Base-by-base conservation (phyloP, 2,329 filamentous ascomycete species). In the Arthrobotrys pseudoclavata region DNA sequence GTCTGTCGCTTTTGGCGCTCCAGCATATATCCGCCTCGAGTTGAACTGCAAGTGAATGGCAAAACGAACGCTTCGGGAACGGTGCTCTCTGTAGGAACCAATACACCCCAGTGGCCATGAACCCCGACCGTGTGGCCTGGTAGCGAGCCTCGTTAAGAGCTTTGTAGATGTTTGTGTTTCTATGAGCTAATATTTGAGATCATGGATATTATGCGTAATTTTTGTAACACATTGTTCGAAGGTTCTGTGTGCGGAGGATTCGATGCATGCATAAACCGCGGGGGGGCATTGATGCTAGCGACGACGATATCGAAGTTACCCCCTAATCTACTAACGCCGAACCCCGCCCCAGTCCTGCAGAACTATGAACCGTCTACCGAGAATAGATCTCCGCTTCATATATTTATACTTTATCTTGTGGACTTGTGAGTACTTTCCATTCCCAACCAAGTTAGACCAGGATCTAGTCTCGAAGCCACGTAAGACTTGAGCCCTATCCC, bases 381-480 rank as follows among this genome's bases (percentile, higher is more conserved):
- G 29, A 34, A 60, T 42, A 42, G 18, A 60, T 15, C 20, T 26
- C 55, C 6, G 31, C 26, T 29, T 29, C 10, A n/a, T 18, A 42
- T 42, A 34, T 60, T 24, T 42, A 24, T 42, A 20, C 24, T n/a
- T 26, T 15, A 20, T 26, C 20, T 15, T 26, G 7, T 31, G 13
- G 31, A 15, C 29, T 10, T n/a, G 29, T n/a, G 29, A 57, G 37
- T 22, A 26, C 20, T 34, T 40, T 20, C 34, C 12, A 60, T 60
- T 6, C 34, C 18, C 3, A 42, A 26, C 20, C 13, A 15, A 26
- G 20, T 26, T 60, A 37, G 52, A 5, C 29, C 24, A 60, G 55
- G 55, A 42, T 42, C 18, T 34, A 34, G 20, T 2, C 20, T 42
- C 12, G 31, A 42, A 60, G 55, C 55, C 55, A 60, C 55, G 55